Percentiles rank a stretch among this genome's conserved stretches.
Evolutionary conservation across 1,139 yeast species (phyloP).

Genomic region (Pichia norvegensis): DNA sequence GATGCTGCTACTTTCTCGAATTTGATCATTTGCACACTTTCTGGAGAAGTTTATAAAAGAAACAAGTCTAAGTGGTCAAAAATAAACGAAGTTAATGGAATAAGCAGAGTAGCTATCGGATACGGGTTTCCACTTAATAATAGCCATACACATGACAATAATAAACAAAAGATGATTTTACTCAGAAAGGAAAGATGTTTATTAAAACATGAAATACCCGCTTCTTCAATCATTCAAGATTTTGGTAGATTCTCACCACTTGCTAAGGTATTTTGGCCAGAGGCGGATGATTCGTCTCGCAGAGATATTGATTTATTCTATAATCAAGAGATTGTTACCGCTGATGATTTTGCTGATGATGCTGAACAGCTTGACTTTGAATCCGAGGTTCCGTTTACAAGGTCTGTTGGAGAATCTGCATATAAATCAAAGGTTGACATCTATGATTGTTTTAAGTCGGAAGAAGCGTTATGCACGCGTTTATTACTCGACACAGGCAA

Average conservation of each 20-base stretch:
- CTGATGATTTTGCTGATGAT: background rate
- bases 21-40: slow-evolving; percentile 11
- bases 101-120: slow-evolving; percentile 7
- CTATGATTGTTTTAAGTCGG: slow-evolving; percentile 15
- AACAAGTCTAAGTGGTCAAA: slow-evolving; percentile 15
- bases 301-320: slow-evolving; percentile 5
- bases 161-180: slow-evolving; percentile 5
- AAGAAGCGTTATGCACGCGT: background rate
- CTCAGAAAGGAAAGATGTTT: slow-evolving; percentile 54
- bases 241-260: slow-evolving; percentile 45
- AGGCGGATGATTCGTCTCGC: background rate
- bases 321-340: background rate
- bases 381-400: slow-evolving; percentile 1
- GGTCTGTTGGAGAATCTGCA: background rate
- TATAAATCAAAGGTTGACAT: background rate
- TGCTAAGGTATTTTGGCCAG: background rate
- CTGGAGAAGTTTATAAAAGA: slow-evolving; percentile 13
- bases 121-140: slow-evolving; percentile 6
- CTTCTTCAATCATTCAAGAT: slow-evolving; percentile 41
- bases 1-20: slow-evolving; percentile 3
- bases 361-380: background rate
- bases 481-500: slow-evolving; percentile 1
- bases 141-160: background rate
- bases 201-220: slow-evolving; percentile 42
- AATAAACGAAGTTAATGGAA: slow-evolving; percentile 6